phyloP scores from a whole-genome alignment of 441 rosid genomes.

The Pelargonium cotyledonis region DNA sequence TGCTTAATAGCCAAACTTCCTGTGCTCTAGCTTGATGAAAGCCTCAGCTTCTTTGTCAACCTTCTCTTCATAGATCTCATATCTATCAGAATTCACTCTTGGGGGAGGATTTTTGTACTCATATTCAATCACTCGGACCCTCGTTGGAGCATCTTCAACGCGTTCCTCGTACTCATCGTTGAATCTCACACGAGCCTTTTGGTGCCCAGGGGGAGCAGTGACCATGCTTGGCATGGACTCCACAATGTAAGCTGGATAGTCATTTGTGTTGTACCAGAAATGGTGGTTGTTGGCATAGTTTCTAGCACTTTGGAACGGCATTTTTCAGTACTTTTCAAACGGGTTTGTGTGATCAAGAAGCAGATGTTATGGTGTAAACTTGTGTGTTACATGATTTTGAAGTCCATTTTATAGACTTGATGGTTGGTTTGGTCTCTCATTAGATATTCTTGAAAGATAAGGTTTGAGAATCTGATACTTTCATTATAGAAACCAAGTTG shows the following conservation, averaged over 20 bases:
- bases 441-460: background rate
- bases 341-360: background rate
- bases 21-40: background rate
- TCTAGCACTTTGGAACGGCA: slow-evolving; percentile 1
- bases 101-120: background rate
- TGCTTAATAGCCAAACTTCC: background rate
- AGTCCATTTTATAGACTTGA: slow-evolving; percentile 1
- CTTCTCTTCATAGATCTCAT: background rate
- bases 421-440: background rate
- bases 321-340: background rate
- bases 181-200: background rate
- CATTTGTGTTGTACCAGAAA: background rate
- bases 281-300: background rate
- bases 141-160: background rate
- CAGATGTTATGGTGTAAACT: background rate
- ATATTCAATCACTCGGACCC: slow-evolving; percentile 2
- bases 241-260: background rate
- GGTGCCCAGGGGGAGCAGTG: background rate
- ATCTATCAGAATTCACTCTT: background rate
- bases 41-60: slow-evolving; percentile 5
- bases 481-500: background rate
- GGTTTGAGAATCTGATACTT: background rate
- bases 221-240: background rate
- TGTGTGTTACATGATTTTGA: background rate
- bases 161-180: background rate